Evolutionary conservation across 768 basidiomycete species (phyloP), one percentile per base, ranked within the genome.

Genomic region (Mrakia frigida): DNA sequence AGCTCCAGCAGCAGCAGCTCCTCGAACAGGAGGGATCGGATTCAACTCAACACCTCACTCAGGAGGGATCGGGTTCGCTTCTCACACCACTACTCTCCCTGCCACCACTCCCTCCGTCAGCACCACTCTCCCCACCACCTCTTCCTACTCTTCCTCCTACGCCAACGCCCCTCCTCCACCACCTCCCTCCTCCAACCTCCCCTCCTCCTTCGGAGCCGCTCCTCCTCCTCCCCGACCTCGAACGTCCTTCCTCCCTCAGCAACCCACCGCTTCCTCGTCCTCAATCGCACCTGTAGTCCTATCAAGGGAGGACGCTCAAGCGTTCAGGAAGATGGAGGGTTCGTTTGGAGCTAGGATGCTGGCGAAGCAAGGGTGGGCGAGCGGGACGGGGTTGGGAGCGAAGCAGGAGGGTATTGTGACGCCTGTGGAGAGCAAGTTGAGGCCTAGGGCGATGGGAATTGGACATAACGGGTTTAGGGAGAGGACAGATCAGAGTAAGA

Each of bases 301-400:
- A 18, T 70, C 77, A 14, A 53, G 23, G 25, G 77, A 73, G 37
- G 77, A 78, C 41, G 28, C 18, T 6, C 68, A 69, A 21, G 77
- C 77, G 28, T 96, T 99, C 83, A 86, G 85, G 78, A 92, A 91
- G 80, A 86, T 98, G 18, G 86, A 88, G 59, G 87, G 88, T 23
- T 86, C 91, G 0, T 90, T 93, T 78, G 96, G 94, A 79, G 92
- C 95, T 28, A 90, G 90, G 75, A 89, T 98, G 88, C 88, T 99
- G 33, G 88, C 88, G 41, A 98, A 95, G 85, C 94, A 95, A 91
- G 97, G 97, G 11, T 99, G 97, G 96, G 86, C 90, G 81, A 85
- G 90, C 0, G 96, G 86, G 5, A 86, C 86, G 4, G 94, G 94
- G 79, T 86, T 96, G 13, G 94, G 94, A 78, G 83, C 87, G 1